Base-by-base conservation (phyloP, 2,329 filamentous ascomycete species). In the Beauveria caledonica region DNA sequence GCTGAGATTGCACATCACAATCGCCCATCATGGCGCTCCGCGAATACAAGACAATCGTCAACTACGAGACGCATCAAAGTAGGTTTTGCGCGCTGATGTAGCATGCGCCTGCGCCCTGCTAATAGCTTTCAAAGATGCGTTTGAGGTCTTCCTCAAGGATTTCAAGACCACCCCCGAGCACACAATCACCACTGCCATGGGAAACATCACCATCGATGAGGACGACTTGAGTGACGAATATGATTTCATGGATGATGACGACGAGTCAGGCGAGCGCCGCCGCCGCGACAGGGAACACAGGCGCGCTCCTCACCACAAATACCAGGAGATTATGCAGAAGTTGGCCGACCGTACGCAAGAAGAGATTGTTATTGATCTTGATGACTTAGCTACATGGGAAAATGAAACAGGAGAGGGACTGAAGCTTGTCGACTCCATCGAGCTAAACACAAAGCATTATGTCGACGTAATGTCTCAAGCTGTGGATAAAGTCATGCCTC, bases 391-490 rank as follows among this genome's bases (percentile, higher is more conserved):
- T 55, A 78, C 82, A 86, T 97, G 87, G 75, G 92, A 97, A 73
- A 81, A 86, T 65, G 80, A 85, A 29, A 74, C 86, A 23, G 85
- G 86, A 58, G 85, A 88, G 52, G 85, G 86, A 6, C 74, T 89
- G 64, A 85, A 87, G 66, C 79, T 97, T 53, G 88, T 96, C 21
- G 83, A 89, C 51, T 95, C 89, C 1, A 89, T 99, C 68, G 90
- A 94, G 76, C 83, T 81, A 66, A 99, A 99, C 75, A 91, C 94
- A 17, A 89, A 94, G 70, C 94, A 96, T 73, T 99, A 99, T 71
- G 87, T 97, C 66, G 94, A 99, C 69, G 84, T 97, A 62, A 76
- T 97, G 62, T 93, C 93, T 3, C 83, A 88, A 65, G 94, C 94
- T 8, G 86, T 97, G 49, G 94, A 99, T 76, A 88, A 86, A 62